Evolutionary conservation across 1,284 basidiomycete genomes (phyloP), one percentile per base, ranked within the genome.

Genomic region (Trichosporon sp.): DNA sequence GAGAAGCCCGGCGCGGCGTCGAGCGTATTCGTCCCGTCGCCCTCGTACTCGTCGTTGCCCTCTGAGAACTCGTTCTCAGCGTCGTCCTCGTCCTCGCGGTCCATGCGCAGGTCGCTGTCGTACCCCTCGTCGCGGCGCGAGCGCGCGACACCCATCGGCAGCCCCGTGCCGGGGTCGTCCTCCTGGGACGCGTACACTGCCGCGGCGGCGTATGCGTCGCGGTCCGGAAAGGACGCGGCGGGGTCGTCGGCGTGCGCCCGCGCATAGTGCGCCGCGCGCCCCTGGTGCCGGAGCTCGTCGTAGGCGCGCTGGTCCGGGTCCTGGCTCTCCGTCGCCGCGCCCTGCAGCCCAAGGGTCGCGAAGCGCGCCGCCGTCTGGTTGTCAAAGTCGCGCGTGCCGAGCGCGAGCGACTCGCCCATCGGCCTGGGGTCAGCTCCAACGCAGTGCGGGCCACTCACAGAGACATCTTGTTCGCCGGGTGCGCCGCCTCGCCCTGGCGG

Each of bases 351-450:
- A 9, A 68, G 32, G 9, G 23, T 29, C 2, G 75, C 73, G 15
- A 81, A 66, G 3, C 70, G 63, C 2, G 66, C 58, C 2, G 77
- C 75, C 2, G 79, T 77, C 44, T 73, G 71, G 65, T 78, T 78
- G 65, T 78, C 75, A 62, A 75, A 80, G 34, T 82, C 80, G 64
- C 80, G 72, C 8, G 76, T 69, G 21, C 74, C 75, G 1, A 82
- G 74, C 0, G 73, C 73, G 18, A 79, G 60, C 0, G 76, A 75
- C 32, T 78, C 68, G 25, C 72, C 71, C 38, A 80, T 74, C 1
- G 79, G 79, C 64, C 80, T 82, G 63, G 11, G n/a, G 65, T 67
- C 23, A 66, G 66, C 60, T 60, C 8, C 2, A n/a, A n/a, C n/a
- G n/a, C n/a, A n/a, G n/a, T n/a, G n/a, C n/a, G n/a, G n/a, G n/a